Conservation (phyloP, 192 early-diverging fungal species). For the Coemansia sp. region DNA sequence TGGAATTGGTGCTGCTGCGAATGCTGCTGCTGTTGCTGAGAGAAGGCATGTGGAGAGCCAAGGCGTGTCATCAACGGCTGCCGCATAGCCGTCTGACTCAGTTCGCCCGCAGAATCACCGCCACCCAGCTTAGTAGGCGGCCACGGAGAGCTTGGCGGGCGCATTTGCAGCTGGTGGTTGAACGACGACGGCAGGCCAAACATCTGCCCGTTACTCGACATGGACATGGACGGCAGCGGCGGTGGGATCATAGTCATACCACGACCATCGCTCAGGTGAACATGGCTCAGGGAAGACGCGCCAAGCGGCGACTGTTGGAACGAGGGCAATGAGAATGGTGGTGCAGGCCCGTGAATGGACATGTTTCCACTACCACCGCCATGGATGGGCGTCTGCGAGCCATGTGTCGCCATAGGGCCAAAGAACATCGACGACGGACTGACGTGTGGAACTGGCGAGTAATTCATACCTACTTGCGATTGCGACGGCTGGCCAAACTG, state of each 20-base stretch:
- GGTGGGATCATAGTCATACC: slow-evolving; percentile 5
- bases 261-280: slow-evolving; percentile 6
- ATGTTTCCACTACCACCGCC: background rate
- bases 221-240: background rate
- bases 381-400: slow-evolving; percentile 1
- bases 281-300: slow-evolving; percentile 9
- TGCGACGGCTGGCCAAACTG: slow-evolving; percentile 16
- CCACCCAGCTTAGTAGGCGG: slow-evolving; percentile 21
- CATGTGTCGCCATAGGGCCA: background rate
- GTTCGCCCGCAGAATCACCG: slow-evolving; percentile 4
- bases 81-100: background rate
- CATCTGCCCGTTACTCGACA: slow-evolving; percentile 3
- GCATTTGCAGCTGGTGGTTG: slow-evolving; percentile 4
- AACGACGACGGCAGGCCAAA: background rate
- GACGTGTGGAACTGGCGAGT: slow-evolving; percentile 16
- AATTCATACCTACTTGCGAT: slow-evolving; percentile 16
- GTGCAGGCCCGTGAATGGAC: slow-evolving; percentile 11
- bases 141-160: slow-evolving; percentile 15
- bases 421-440: slow-evolving; percentile 31
- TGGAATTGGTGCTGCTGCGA: background rate
- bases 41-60: slow-evolving; percentile 12
- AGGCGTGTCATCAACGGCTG: slow-evolving; percentile 15
- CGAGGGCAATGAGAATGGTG: slow-evolving; percentile 22
- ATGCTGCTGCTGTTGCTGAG: slow-evolving; percentile 23
- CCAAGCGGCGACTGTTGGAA: slow-evolving; percentile 25